Evolutionary conservation across 2,329 filamentous ascomycete species (phyloP).

Genomic region (Curvularia lunata): DNA sequence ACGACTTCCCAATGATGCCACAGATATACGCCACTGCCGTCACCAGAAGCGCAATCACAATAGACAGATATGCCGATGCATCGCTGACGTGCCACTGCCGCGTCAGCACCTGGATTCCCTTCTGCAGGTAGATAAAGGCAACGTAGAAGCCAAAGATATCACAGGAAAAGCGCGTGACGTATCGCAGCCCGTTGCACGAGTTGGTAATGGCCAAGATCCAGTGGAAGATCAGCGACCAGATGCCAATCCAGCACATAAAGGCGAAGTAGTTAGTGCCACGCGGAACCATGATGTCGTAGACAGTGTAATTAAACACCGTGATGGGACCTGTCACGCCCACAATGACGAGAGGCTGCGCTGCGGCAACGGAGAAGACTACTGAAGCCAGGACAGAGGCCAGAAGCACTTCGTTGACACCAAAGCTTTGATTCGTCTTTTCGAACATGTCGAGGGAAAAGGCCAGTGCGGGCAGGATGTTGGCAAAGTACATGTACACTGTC

Average conservation of each 20-base stretch:
- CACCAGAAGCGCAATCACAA: slow-evolving; percentile 77
- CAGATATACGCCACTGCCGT: slow-evolving; percentile 78
- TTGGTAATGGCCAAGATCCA: slow-evolving; percentile 85
- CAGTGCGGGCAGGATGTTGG: slow-evolving; percentile 85
- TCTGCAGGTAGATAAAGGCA: slow-evolving; percentile 89
- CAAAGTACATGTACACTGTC: slow-evolving; percentile 93
- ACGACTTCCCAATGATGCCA: slow-evolving; percentile 72
- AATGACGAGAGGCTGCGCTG: slow-evolving; percentile 86
- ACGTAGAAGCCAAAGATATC: slow-evolving; percentile 96
- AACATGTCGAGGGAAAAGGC: slow-evolving; percentile 96
- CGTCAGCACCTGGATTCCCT: slow-evolving; percentile 84
- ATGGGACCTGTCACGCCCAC: slow-evolving; percentile 93
- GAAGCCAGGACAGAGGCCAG: slow-evolving; percentile 82
- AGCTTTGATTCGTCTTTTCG: slow-evolving; percentile 81
- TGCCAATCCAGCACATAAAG: slow-evolving; percentile 91
- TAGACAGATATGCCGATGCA: slow-evolving; percentile 74
- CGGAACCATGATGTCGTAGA: slow-evolving; percentile 84
- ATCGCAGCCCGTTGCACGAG: slow-evolving; percentile 84
- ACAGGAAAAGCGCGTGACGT: slow-evolving; percentile 89
- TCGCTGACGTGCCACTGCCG: slow-evolving; percentile 71
- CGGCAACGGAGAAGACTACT: slow-evolving; percentile 79
- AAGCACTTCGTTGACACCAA: slow-evolving; percentile 91
- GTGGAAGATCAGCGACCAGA: slow-evolving; percentile 86
- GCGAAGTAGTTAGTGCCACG: slow-evolving; percentile 81
- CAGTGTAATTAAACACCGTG: slow-evolving; percentile 92